These are phyloP conservation scores for Dorcoceras hygrometricum DNA, from an alignment of 257 asterid species.

Conservation along the genomic window DNA sequence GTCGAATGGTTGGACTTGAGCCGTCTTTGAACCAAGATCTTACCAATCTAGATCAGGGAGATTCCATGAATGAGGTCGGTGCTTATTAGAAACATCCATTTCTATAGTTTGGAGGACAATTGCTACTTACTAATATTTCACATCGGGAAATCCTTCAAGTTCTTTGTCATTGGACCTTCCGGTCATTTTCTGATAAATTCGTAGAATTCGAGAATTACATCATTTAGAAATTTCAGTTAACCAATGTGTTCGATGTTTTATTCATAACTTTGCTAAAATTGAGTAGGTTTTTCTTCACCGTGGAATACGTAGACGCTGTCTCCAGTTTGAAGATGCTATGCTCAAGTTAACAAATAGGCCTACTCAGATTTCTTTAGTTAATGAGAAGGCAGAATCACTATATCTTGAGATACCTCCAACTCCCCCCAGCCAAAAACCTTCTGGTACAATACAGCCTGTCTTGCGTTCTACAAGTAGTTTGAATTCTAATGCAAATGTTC, in stretches of 20 bases:
- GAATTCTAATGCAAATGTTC: slow-evolving; percentile 29
- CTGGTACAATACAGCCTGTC: slow-evolving; percentile 26
- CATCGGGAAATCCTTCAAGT: slow-evolving; percentile 15
- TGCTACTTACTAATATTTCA: slow-evolving; percentile 16
- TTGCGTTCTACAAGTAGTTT: slow-evolving; percentile 33
- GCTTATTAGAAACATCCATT: slow-evolving; percentile 19
- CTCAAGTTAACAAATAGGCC: slow-evolving; percentile 26
- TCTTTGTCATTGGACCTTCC: not conserved
- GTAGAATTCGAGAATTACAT: not conserved
- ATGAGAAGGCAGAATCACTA: slow-evolving; percentile 34
- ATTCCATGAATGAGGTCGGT: slow-evolving; percentile 35
- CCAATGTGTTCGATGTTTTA: slow-evolving; percentile 6
- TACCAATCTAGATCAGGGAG: slow-evolving; percentile 27
- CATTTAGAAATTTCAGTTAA: not conserved
- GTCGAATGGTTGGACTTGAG: slow-evolving; percentile 25
- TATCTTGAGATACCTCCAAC: slow-evolving; percentile 32
- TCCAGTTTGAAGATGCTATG: slow-evolving; percentile 61
- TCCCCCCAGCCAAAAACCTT: slow-evolving; percentile 31
- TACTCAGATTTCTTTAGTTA: slow-evolving; percentile 31
- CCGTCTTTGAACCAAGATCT: slow-evolving; percentile 26
- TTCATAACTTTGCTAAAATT: slow-evolving; percentile 24
- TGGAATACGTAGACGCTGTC: slow-evolving; percentile 54
- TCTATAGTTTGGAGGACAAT: slow-evolving; percentile 11
- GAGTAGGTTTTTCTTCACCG: slow-evolving; percentile 48
- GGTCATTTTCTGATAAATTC: not conserved